phyloP scores from a whole-genome alignment of 108 stramenopile genomes.

The Chaetoceros muelleri region DNA sequence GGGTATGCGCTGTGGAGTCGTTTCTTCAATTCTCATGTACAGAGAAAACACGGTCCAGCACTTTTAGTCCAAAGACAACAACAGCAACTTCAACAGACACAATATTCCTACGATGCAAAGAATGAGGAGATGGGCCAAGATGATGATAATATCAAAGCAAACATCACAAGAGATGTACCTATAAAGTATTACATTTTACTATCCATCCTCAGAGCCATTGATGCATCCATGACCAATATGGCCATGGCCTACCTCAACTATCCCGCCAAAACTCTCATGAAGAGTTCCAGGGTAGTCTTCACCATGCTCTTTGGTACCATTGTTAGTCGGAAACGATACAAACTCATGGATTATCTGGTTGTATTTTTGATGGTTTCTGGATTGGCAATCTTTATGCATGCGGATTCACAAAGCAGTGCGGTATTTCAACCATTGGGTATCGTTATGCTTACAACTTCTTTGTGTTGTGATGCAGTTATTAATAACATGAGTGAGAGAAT shows the following conservation, averaged over 20 bases:
- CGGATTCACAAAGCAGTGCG: slow-evolving; percentile 66
- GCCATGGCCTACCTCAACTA: slow-evolving; percentile 90
- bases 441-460: slow-evolving; percentile 67
- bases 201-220: slow-evolving; percentile 68
- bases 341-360: slow-evolving; percentile 50
- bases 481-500: slow-evolving; percentile 73
- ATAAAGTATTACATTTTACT: slow-evolving; percentile 59
- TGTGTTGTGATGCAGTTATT: slow-evolving; percentile 78
- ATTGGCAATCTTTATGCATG: slow-evolving; percentile 81
- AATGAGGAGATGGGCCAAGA: slow-evolving; percentile 6
- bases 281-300: slow-evolving; percentile 69
- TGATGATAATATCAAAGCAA: neutral
- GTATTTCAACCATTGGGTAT: slow-evolving; percentile 74
- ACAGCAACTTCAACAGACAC: neutral
- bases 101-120: slow-evolving; percentile 8
- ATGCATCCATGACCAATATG: slow-evolving; percentile 80
- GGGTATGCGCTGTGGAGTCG: slow-evolving; percentile 65
- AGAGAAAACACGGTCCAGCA: slow-evolving; percentile 4
- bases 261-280: slow-evolving; percentile 87
- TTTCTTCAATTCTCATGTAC: slow-evolving; percentile 8
- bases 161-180: slow-evolving; percentile 34
- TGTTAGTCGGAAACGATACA: slow-evolving; percentile 54
- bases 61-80: neutral
- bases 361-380: slow-evolving; percentile 76
- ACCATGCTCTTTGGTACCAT: slow-evolving; percentile 86